phyloP scores from a whole-genome alignment of 2,329 filamentous ascomycete genomes.

The Aspergillus sp. region DNA sequence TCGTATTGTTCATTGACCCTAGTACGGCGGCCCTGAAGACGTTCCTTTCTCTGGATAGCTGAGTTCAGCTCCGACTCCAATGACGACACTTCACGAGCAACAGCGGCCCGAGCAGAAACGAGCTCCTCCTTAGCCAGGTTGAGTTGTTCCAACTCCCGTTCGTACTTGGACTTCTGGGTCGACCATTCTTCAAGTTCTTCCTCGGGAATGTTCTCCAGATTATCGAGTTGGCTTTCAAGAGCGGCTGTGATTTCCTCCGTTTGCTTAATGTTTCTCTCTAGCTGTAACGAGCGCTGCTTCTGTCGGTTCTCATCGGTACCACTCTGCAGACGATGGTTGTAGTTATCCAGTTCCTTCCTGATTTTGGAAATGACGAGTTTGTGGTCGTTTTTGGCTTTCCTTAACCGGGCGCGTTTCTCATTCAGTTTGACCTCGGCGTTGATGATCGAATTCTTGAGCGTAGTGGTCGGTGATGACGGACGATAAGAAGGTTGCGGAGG shows the following conservation, averaged over 20 bases:
- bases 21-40: slow-evolving; percentile 57
- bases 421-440: slow-evolving; percentile 62
- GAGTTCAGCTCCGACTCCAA: slow-evolving; percentile 56
- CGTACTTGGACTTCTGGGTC: slow-evolving; percentile 56
- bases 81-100: slow-evolving; percentile 54
- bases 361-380: slow-evolving; percentile 59
- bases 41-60: slow-evolving; percentile 59
- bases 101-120: slow-evolving; percentile 51
- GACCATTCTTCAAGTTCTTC: slow-evolving; percentile 57
- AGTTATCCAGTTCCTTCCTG: slow-evolving; percentile 62
- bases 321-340: slow-evolving; percentile 59
- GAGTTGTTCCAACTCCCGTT: slow-evolving; percentile 55
- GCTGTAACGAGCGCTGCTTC: slow-evolving; percentile 61
- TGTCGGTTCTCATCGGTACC: slow-evolving; percentile 64
- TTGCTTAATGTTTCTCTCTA: slow-evolving; percentile 63
- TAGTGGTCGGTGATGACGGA: slow-evolving; percentile 65
- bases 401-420: slow-evolving; percentile 60
- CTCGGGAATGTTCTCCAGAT: slow-evolving; percentile 58
- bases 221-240: slow-evolving; percentile 56
- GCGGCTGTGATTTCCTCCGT: slow-evolving; percentile 63
- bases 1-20: slow-evolving; percentile 65
- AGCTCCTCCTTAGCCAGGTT: slow-evolving; percentile 54
- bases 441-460: slow-evolving; percentile 64
- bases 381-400: slow-evolving; percentile 63
- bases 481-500: slow-evolving; percentile 60